A percentile compares a stretch with the other conserved stretches of the same genome.
Conservation (phyloP, 495 filamentous ascomycete genomes). For the Trichoderma parareesei region DNA sequence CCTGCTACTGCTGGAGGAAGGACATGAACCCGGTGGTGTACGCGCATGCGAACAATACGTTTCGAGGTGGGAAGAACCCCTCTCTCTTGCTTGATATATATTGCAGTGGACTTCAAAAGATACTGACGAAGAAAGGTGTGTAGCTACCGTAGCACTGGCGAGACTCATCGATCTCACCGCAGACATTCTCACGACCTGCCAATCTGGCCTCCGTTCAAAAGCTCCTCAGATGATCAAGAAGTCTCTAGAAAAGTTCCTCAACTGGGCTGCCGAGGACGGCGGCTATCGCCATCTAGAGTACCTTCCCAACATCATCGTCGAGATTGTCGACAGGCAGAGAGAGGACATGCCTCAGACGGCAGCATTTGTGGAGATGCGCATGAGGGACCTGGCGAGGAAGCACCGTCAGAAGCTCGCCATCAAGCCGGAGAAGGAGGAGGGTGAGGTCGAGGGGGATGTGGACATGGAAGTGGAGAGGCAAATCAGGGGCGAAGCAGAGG, state of each 20-base stretch:
- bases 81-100: neutral
- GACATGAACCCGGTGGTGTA: neutral
- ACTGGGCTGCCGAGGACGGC: slow-evolving; percentile 12
- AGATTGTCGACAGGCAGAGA: neutral
- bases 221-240: neutral
- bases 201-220: neutral
- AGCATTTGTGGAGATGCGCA: neutral
- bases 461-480: neutral
- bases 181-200: neutral
- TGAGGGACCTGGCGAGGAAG: neutral
- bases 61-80: slow-evolving; percentile 7
- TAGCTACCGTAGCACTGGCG: slow-evolving; percentile 5
- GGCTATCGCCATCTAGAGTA: slow-evolving; percentile 5
- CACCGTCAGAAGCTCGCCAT: slow-evolving; percentile 6
- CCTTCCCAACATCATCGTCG: slow-evolving; percentile 11
- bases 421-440: neutral
- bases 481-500: neutral
- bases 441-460: neutral
- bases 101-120: neutral
- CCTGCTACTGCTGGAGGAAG: neutral
- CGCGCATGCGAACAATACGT: neutral
- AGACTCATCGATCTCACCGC: slow-evolving; percentile 9
- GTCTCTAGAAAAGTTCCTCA: neutral
- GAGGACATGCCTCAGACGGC: neutral
- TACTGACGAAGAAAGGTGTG: neutral